Evolutionary conservation across 2,329 filamentous ascomycete genomes (phyloP).

Genomic region (Knufia fluminis): DNA sequence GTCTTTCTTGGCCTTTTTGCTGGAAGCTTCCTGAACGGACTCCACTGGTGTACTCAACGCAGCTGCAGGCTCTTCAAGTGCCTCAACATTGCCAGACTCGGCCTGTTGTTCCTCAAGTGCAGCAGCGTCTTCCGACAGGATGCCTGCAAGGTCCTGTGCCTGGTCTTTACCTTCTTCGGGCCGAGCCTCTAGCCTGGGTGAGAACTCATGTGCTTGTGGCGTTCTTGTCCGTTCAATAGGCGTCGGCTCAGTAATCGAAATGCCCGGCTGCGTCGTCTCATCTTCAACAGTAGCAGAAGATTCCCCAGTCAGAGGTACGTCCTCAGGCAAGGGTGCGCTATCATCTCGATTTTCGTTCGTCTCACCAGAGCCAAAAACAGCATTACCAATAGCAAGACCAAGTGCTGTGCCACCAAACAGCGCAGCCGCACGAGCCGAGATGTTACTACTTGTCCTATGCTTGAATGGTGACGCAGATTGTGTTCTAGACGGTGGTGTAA

Average conservation of each 20-base stretch:
- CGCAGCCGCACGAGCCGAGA: neutral
- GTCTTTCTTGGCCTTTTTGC: slow-evolving; percentile 18
- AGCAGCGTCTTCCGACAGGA: too few relatives aligned
- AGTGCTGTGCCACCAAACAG: slow-evolving; percentile 2
- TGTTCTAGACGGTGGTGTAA: slow-evolving; percentile 8
- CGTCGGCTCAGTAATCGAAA: slow-evolving; percentile 2
- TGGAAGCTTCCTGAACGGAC: slow-evolving; percentile 8
- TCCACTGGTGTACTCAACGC: neutral
- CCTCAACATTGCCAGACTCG: too few relatives aligned
- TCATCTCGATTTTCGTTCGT: slow-evolving; percentile 33
- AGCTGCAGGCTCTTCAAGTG: too few relatives aligned
- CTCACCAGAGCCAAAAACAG: neutral
- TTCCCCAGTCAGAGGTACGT: slow-evolving; percentile 61
- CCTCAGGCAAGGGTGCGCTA: slow-evolving; percentile 70
- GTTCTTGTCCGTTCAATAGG: neutral
- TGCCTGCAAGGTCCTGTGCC: too few relatives aligned
- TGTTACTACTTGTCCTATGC: neutral
- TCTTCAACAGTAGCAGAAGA: neutral
- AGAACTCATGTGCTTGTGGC: neutral
- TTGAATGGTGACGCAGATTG: slow-evolving; percentile 1
- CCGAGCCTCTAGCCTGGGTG: neutral
- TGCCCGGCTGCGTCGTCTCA: neutral
- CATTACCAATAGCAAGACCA: slow-evolving; percentile 3
- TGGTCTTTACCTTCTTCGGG: neutral
- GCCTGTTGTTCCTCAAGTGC: too few relatives aligned